These are phyloP conservation scores for Cyberlindnera samutprakarnensis DNA, from an alignment of 805 yeast species.

Conservation along the genomic window DNA sequence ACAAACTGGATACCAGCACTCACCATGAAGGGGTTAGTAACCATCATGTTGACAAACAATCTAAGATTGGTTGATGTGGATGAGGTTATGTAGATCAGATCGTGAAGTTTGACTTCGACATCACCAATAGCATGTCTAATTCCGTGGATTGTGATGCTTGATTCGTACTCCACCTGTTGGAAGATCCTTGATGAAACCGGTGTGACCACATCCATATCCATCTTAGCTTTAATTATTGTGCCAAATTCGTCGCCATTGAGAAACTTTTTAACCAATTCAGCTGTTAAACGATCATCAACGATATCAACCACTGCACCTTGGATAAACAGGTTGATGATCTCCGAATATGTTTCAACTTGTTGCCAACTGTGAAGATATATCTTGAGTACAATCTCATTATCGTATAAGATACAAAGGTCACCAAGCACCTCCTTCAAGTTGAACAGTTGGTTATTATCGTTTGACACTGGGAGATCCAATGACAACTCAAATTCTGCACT, in stretches of 20 bases:
- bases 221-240: slow-evolving; percentile 2
- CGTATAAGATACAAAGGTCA: slow-evolving; percentile 7
- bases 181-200: slow-evolving; percentile 18
- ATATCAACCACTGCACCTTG: slow-evolving; percentile 13
- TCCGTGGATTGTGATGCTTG: slow-evolving; percentile 3
- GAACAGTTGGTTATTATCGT: slow-evolving; percentile 6
- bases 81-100: slow-evolving; percentile 20
- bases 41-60: slow-evolving; percentile 24
- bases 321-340: slow-evolving; percentile 6
- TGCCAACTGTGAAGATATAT: slow-evolving; percentile 18
- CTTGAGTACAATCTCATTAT: slow-evolving; percentile 8
- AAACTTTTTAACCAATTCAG: slow-evolving; percentile 6
- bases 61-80: slow-evolving; percentile 21
- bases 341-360: slow-evolving; percentile 7
- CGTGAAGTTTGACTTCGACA: slow-evolving; percentile 5
- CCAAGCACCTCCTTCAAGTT: slow-evolving; percentile 10
- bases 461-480: slow-evolving; percentile 7
- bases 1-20: slow-evolving; percentile 21
- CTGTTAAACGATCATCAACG: slow-evolving; percentile 10
- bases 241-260: slow-evolving; percentile 5
- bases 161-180: slow-evolving; percentile 10
- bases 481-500: slow-evolving; percentile 1
- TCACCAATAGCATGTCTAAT: slow-evolving; percentile 1
- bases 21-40: slow-evolving; percentile 28
- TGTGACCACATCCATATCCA: slow-evolving; percentile 19